Evolutionary conservation across 2,329 filamentous ascomycete species (phyloP), one percentile per base, ranked within the genome.

Genomic region (Graphiopsis chlorocephala): DNA sequence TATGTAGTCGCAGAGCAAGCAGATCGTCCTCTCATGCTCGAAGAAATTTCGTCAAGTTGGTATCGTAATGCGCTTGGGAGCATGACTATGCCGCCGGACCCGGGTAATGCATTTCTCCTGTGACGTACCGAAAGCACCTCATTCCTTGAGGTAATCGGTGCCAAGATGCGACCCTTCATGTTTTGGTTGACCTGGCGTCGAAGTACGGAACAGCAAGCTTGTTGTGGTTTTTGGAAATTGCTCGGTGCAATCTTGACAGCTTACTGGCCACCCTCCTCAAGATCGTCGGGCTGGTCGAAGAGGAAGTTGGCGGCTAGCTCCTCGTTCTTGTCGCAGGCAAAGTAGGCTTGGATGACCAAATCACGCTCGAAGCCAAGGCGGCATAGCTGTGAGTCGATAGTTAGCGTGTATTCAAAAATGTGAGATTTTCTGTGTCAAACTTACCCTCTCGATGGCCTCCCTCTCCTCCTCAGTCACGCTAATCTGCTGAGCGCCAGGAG

Each of bases 281-380:
- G 73, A 67, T 97, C 93, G 67, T 96, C 93, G 11, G 93, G 93
- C 80, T 98, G 93, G 73, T 99, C 95, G 76, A 99, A 99, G 66
- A 99, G 84, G 79, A 97, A 98, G 81, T 99, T 99, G 69, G 95
- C 95, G 0, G 95, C 95, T 60, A 99, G 85, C 80, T 99, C 95
- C 81, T 99, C 95, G 78, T 99, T 98, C 86, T 98, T 99, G 80
- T 99, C 95, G 79, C 95, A 99, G 35, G 95, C 95, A 77, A 99
- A 99, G 81, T 98, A 99, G 28, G 95, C 95, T 81, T 99, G 94
- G 71, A 98, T 97, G 60, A 95, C 95, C 72, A 93, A 87, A 72
- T 98, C 93, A 66, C 93, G 89, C 72, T 94, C 88, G 77, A 99
- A 99, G 38, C 95, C 95, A 52, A 99, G 88, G 68, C 91, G 90